A percentile compares a stretch with the other conserved stretches of the same genome.
These are phyloP conservation scores for Saraca asoca DNA, from an alignment of 331 rosid genomes.

Conservation along the genomic window DNA sequence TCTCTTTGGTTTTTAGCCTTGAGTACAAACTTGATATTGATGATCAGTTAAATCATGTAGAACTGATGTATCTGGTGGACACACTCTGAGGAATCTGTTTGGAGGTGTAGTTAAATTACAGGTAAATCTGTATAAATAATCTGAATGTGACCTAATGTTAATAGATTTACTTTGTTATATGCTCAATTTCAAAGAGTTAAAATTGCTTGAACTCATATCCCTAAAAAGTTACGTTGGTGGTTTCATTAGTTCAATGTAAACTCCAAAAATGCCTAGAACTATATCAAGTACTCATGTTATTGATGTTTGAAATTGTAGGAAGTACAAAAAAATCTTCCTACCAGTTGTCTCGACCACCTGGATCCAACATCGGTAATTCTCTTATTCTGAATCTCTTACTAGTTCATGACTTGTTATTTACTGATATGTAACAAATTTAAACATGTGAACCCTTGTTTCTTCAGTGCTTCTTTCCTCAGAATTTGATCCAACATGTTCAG, in stretches of 20 bases:
- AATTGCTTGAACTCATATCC: constrained; percentile 15
- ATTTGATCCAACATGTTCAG: constrained; percentile 61
- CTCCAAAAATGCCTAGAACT: constrained; percentile 5
- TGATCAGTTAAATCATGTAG: constrained; percentile 49
- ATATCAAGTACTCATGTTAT: neutral
- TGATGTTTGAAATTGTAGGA: constrained; percentile 51
- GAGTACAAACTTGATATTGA: constrained; percentile 31
- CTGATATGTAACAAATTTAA: constrained; percentile 28
- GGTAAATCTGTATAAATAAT: constrained; percentile 47
- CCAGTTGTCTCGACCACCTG: constrained; percentile 57
- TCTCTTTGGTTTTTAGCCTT: constrained; percentile 1
- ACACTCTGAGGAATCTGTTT: constrained; percentile 72
- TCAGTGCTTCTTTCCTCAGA: constrained; percentile 90
- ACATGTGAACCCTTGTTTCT: constrained; percentile 27
- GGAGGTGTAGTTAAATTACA: constrained; percentile 76
- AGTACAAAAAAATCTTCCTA: constrained; percentile 70
- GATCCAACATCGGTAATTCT: constrained; percentile 73
- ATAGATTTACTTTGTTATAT: neutral
- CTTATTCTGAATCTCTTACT: constrained; percentile 21
- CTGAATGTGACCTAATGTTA: neutral
- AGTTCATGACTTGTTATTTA: constrained; percentile 24
- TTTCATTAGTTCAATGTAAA: constrained; percentile 14
- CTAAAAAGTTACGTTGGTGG: constrained; percentile 15
- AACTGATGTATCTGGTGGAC: constrained; percentile 80
- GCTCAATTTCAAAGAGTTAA: constrained; percentile 21